Percentiles rank a stretch among this genome's conserved stretches.
phyloP scores from a whole-genome alignment of 2,329 filamentous ascomycete species.

The Stachybotrys elegans region DNA sequence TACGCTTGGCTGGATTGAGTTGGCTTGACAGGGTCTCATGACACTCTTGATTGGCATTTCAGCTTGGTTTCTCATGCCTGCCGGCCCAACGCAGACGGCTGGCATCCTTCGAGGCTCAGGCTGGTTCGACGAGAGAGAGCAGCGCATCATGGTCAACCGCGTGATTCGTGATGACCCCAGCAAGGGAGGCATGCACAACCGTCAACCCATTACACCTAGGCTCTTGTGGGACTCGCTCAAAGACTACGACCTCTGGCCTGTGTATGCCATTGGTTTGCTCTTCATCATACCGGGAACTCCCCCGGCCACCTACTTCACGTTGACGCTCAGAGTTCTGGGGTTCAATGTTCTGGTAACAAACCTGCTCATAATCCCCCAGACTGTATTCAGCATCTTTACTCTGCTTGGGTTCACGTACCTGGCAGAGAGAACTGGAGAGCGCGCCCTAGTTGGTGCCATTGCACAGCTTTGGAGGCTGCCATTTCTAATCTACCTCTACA shows the following conservation, averaged over 20 bases:
- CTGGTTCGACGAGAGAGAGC: slow-evolving; percentile 58
- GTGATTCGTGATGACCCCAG: slow-evolving; percentile 50
- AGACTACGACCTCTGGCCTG: slow-evolving; percentile 47
- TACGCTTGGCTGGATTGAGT: too few species aligned
- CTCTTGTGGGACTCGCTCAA: slow-evolving; percentile 42
- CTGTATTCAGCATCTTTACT: slow-evolving; percentile 34
- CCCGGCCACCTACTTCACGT: slow-evolving; percentile 38
- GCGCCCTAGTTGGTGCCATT: slow-evolving; percentile 34
- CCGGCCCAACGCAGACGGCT: slow-evolving; percentile 43
- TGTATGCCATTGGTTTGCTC: slow-evolving; percentile 14
- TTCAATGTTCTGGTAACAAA: slow-evolving; percentile 51
- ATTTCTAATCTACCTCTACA: too few species aligned
- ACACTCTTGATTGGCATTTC: slow-evolving; percentile 41
- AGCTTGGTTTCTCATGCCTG: slow-evolving; percentile 49
- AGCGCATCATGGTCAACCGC: slow-evolving; percentile 52
- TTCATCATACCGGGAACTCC: slow-evolving; percentile 19
- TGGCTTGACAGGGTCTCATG: background rate
- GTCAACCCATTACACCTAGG: slow-evolving; percentile 44
- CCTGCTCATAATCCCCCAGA: slow-evolving; percentile 50
- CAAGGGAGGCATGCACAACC: slow-evolving; percentile 51
- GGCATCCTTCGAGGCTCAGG: slow-evolving; percentile 47
- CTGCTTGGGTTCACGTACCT: slow-evolving; percentile 36
- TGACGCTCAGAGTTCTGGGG: slow-evolving; percentile 42
- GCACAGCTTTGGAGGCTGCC: slow-evolving; percentile 50
- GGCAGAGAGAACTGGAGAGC: slow-evolving; percentile 36